Percentiles rank a stretch among this genome's conserved stretches.
Evolutionary conservation across 805 yeast species (phyloP).

Genomic region (Candida glaebosa): DNA sequence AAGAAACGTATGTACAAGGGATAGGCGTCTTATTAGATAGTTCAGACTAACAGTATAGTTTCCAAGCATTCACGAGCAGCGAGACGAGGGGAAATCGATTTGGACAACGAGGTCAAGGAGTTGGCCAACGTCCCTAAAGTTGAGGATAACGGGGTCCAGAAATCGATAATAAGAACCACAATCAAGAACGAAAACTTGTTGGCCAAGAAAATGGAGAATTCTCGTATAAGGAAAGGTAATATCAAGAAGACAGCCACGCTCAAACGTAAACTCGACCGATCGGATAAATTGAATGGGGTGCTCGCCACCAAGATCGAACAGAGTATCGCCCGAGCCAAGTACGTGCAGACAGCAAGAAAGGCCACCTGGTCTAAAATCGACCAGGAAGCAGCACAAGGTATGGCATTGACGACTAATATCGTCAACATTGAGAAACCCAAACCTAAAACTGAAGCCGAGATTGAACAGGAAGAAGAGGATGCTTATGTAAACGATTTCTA

Average conservation of each 20-base stretch:
- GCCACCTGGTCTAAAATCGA: slow-evolving; percentile 73
- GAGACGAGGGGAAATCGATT: slow-evolving; percentile 56
- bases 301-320: slow-evolving; percentile 60
- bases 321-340: slow-evolving; percentile 61
- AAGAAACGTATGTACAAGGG: slow-evolving; percentile 41
- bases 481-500: slow-evolving; percentile 31
- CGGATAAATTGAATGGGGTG: slow-evolving; percentile 50
- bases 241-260: slow-evolving; percentile 25
- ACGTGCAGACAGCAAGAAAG: slow-evolving; percentile 60
- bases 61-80: slow-evolving; percentile 78
- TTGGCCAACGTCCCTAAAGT: slow-evolving; percentile 54
- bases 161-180: slow-evolving; percentile 64
- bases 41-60: slow-evolving; percentile 30
- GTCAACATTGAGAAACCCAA: not conserved
- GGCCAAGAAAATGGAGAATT: slow-evolving; percentile 50
- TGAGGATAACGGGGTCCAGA: slow-evolving; percentile 55
- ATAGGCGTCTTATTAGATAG: too few species aligned
- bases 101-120: slow-evolving; percentile 42
- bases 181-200: slow-evolving; percentile 63
- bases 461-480: slow-evolving; percentile 34
- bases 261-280: slow-evolving; percentile 43
- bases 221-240: slow-evolving; percentile 21
- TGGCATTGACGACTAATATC: slow-evolving; percentile 16
- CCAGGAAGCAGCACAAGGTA: slow-evolving; percentile 28
- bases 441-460: slow-evolving; percentile 19